Conservation (phyloP, 495 filamentous ascomycete genomes). For the Hypoxylon intermedium region DNA sequence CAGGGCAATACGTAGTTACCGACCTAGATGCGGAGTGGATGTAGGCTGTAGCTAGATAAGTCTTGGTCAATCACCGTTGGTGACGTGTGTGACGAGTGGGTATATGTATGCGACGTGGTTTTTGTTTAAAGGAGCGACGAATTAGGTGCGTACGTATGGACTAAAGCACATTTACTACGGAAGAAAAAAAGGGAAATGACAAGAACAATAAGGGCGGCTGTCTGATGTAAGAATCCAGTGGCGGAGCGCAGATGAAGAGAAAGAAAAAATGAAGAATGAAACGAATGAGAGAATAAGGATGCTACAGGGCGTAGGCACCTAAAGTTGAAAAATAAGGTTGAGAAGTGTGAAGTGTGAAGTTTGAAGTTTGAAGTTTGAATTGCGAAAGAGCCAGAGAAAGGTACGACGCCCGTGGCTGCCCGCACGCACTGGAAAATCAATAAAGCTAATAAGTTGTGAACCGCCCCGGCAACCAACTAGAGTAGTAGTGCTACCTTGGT, state of each 20-base stretch:
- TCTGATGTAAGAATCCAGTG: background rate
- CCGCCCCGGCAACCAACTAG: conserved; percentile 30
- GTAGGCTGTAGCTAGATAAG: conserved; percentile 6
- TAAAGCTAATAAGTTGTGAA: conserved; percentile 4
- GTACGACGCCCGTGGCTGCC: conserved; percentile 1
- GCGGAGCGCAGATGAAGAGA: conserved; percentile 14
- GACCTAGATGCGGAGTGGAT: conserved; percentile 1
- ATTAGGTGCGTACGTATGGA: conserved; percentile 16
- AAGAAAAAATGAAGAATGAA: conserved; percentile 25
- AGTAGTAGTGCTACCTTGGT: conserved; percentile 9
- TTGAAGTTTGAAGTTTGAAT: conserved; percentile 15
- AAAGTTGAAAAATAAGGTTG: no score
- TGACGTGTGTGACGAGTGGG: conserved; percentile 27
- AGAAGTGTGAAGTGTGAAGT: no score
- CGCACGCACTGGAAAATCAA: conserved; percentile 12
- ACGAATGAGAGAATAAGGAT: conserved; percentile 29
- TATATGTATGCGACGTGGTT: conserved; percentile 23
- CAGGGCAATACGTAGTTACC: conserved; percentile 6
- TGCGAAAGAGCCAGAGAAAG: conserved; percentile 8
- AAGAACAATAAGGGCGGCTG: conserved; percentile 8
- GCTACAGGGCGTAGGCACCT: no score
- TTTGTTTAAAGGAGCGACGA: conserved; percentile 33
- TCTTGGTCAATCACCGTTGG: conserved; percentile 28
- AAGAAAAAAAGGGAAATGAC: background rate
- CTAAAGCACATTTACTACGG: background rate